Evolutionary conservation across 179 eudicot genomes (phyloP), one percentile per base, ranked within the genome.

Genomic region (Actinidia arguta): DNA sequence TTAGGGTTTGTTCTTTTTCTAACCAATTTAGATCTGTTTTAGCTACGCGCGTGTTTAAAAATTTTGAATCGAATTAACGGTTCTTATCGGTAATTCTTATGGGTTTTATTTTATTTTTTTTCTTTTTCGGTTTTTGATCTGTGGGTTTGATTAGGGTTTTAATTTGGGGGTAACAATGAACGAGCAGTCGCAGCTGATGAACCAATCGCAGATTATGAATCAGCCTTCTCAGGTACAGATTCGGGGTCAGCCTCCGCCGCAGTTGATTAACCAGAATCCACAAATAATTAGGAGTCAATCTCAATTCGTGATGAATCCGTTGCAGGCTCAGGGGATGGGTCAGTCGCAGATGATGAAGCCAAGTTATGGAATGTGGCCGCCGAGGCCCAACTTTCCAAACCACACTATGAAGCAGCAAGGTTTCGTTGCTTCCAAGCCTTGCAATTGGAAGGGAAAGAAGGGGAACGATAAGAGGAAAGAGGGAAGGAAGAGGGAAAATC

Each of bases 361-460:
- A 79, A 82, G 78, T 80, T 94, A 93, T 72, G 90, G 92, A 14
- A 92, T 85, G 92, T 93, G 97, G 95, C 78, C 88, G 36, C 87
- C 85, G 39, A 61, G 73, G 73, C 31, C 85, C 86, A 86, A 86
- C 68, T 92, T 84, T 69, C 81, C 89, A 0, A 93, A 87, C 78
- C 90, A 85, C 52, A 86, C 85, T 63, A 86, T 85, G 85, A 89
- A 85, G 61, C 86, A 81, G 68, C 74, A 64, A 55, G 84, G 88
- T 81, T 88, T 85, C 48, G 82, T 72, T 8, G 83, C 82, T 46
- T 20, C 82, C 1, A 91, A 91, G 78, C 87, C 81, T 31, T 68
- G 82, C 64, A 90, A 91, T 70, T 94, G 98, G 96, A 94, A 94
- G 85, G 95, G 92, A 0, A 94, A 95, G 73, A 94, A 90, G 82